These are phyloP conservation scores for Ophiostoma novo-ulmi DNA, from an alignment of 2,329 filamentous ascomycete genomes.

Conservation along the genomic window DNA sequence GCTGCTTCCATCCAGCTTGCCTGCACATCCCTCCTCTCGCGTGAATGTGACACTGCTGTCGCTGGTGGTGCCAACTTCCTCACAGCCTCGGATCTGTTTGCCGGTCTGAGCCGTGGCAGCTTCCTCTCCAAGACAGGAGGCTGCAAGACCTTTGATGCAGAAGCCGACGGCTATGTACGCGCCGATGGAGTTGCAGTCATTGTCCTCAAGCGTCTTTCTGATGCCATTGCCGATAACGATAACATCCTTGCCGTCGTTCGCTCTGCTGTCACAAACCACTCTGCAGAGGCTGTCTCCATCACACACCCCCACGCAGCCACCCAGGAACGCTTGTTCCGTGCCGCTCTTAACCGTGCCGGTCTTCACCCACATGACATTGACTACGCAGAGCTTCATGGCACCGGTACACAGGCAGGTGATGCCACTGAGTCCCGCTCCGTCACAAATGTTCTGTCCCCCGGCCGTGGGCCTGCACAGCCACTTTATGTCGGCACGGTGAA, in stretches of 20 bases:
- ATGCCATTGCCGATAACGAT: conserved; percentile 72
- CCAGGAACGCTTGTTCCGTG: conserved; percentile 65
- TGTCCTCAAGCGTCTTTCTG: conserved; percentile 72
- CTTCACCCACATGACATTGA: conserved; percentile 71
- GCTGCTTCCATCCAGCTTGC: conserved; percentile 65
- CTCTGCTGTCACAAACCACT: conserved; percentile 74
- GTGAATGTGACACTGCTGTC: conserved; percentile 75
- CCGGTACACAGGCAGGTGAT: conserved; percentile 80
- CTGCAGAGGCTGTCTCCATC: conserved; percentile 73
- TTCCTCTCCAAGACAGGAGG: conserved; percentile 72
- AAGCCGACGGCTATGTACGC: conserved; percentile 76
- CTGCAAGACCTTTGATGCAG: conserved; percentile 76
- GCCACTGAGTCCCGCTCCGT: conserved; percentile 77
- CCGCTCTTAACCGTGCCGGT: conserved; percentile 65
- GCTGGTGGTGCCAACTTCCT: conserved; percentile 75
- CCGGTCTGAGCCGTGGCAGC: conserved; percentile 68
- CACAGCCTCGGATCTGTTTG: conserved; percentile 75
- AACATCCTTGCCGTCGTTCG: conserved; percentile 70
- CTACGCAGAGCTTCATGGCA: conserved; percentile 87
- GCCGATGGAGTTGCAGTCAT: conserved; percentile 67
- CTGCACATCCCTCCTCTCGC: conserved; percentile 67
- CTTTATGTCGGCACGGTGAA: conserved; percentile 61
- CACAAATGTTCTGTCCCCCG: conserved; percentile 49
- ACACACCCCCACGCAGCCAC: conserved; percentile 75
- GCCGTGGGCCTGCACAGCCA: conserved; percentile 44